Evolutionary conservation across 495 filamentous ascomycete genomes (phyloP).

Genomic region (Symbiotaphrina buchneri): DNA sequence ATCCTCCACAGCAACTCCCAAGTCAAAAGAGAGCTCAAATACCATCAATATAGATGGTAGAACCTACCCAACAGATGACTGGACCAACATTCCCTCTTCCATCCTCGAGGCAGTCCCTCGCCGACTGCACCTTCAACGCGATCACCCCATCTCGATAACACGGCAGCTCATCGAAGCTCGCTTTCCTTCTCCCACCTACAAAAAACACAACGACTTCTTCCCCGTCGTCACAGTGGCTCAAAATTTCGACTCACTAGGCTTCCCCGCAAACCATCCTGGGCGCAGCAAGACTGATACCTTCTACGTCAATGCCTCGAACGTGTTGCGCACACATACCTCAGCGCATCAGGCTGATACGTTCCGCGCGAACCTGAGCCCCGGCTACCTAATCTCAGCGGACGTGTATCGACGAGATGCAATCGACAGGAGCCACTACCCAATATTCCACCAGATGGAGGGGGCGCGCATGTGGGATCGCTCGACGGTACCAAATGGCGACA

Average conservation of each 20-base stretch:
- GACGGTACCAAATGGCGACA: slow-evolving; percentile 28
- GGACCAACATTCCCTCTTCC: slow-evolving; percentile 64
- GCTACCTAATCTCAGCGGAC: slow-evolving; percentile 84
- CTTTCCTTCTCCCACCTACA: slow-evolving; percentile 52
- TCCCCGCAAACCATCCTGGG: slow-evolving; percentile 75
- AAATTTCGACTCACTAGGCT: slow-evolving; percentile 93
- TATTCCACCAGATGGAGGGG: slow-evolving; percentile 98
- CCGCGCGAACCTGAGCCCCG: slow-evolving; percentile 40
- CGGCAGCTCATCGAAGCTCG: slow-evolving; percentile 77
- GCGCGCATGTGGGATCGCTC: slow-evolving; percentile 70
- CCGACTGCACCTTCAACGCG: slow-evolving; percentile 61
- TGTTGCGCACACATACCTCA: slow-evolving; percentile 81
- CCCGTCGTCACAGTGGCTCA: slow-evolving; percentile 70
- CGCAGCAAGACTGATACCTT: slow-evolving; percentile 80
- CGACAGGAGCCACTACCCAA: slow-evolving; percentile 82
- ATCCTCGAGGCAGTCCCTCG: slow-evolving; percentile 52
- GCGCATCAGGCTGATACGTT: slow-evolving; percentile 86
- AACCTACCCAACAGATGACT: slow-evolving; percentile 45
- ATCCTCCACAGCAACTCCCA: no score
- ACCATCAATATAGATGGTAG: slow-evolving; percentile 32
- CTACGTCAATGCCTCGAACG: slow-evolving; percentile 69
- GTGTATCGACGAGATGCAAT: slow-evolving; percentile 92
- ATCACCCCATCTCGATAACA: slow-evolving; percentile 81
- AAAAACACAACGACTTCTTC: slow-evolving; percentile 50
- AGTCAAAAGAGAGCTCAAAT: slow-evolving; percentile 5